A percentile compares a stretch with the other conserved stretches of the same genome.
phyloP scores from a whole-genome alignment of 2,329 filamentous ascomycete species.

The Microthyrium microscopicum region DNA sequence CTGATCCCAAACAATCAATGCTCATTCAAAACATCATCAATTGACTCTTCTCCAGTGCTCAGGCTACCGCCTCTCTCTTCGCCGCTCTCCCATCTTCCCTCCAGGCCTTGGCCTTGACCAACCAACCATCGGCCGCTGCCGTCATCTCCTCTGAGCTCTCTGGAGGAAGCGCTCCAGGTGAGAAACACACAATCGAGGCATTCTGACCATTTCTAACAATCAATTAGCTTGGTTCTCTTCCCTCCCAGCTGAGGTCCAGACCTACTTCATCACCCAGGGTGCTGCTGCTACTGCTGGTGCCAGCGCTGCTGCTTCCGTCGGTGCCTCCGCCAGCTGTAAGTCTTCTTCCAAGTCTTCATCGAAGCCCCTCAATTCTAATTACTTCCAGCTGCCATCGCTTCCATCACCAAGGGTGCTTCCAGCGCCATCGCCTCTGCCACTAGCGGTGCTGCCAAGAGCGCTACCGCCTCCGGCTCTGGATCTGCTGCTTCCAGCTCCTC shows the following conservation, averaged over 20 bases:
- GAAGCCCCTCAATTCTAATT: background rate
- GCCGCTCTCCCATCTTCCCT: slow-evolving; percentile 28
- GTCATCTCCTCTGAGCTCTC: slow-evolving; percentile 27
- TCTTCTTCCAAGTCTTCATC: slow-evolving; percentile 8
- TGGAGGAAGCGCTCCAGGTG: slow-evolving; percentile 28
- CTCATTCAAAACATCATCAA: background rate
- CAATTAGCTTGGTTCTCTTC: slow-evolving; percentile 28
- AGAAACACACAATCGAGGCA: too few species aligned
- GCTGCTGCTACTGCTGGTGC: slow-evolving; percentile 10
- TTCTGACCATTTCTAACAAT: too few species aligned
- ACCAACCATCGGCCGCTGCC: slow-evolving; percentile 23
- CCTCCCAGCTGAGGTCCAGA: slow-evolving; percentile 28
- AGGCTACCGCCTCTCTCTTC: slow-evolving; percentile 25
- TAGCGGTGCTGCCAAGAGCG: slow-evolving; percentile 6
- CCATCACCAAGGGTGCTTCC: slow-evolving; percentile 10
- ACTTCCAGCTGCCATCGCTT: slow-evolving; percentile 8
- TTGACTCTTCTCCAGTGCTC: slow-evolving; percentile 14
- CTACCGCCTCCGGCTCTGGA: slow-evolving; percentile 7
- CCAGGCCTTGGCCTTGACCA: slow-evolving; percentile 23
- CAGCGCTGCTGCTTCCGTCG: slow-evolving; percentile 12
- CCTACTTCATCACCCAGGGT: slow-evolving; percentile 19
- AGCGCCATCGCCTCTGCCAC: slow-evolving; percentile 9
- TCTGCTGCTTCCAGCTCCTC: slow-evolving; percentile 1
- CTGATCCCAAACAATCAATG: background rate
- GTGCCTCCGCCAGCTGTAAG: slow-evolving; percentile 14